Evolutionary conservation across 2,329 filamentous ascomycete genomes (phyloP).

Genomic region (Spiromastix sp.): DNA sequence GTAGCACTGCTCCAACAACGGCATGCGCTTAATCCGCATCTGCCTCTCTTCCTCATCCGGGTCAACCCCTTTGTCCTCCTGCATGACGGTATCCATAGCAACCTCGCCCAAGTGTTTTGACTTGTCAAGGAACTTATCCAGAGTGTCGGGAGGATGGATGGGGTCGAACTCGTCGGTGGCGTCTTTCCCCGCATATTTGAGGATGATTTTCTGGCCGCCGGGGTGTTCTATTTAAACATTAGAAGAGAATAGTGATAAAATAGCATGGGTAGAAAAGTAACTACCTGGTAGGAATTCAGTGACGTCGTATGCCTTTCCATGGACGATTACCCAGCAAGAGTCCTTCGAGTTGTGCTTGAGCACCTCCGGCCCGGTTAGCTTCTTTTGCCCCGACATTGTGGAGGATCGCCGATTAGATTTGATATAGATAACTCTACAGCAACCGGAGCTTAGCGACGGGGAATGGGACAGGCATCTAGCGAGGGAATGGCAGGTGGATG

Average conservation of each 20-base stretch:
- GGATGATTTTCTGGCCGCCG: constrained; percentile 81
- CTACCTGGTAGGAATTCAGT: constrained; percentile 73
- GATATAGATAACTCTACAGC: too few relatives aligned
- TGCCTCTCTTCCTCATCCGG: constrained; percentile 66
- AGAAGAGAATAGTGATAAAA: not conserved
- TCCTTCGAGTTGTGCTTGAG: constrained; percentile 69
- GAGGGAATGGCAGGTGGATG: too few relatives aligned
- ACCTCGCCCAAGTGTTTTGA: constrained; percentile 84
- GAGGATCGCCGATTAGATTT: too few relatives aligned
- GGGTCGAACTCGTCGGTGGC: constrained; percentile 86
- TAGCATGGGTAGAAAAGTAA: constrained; percentile 12
- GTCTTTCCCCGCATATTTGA: constrained; percentile 94
- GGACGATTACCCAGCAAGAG: constrained; percentile 86
- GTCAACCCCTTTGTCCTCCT: constrained; percentile 54
- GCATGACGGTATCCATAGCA: constrained; percentile 69
- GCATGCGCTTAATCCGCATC: constrained; percentile 65
- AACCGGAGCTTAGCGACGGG: too few relatives aligned
- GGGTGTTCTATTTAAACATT: constrained; percentile 56
- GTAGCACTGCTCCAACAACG: constrained; percentile 75
- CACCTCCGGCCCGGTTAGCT: constrained; percentile 46
- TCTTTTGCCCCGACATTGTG: constrained; percentile 7
- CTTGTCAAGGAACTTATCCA: constrained; percentile 68
- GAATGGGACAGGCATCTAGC: too few relatives aligned
- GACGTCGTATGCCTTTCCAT: constrained; percentile 82
- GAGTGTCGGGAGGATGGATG: constrained; percentile 78